phyloP scores from a whole-genome alignment of 2,329 filamentous ascomycete genomes.

The Fusarium hostae region DNA sequence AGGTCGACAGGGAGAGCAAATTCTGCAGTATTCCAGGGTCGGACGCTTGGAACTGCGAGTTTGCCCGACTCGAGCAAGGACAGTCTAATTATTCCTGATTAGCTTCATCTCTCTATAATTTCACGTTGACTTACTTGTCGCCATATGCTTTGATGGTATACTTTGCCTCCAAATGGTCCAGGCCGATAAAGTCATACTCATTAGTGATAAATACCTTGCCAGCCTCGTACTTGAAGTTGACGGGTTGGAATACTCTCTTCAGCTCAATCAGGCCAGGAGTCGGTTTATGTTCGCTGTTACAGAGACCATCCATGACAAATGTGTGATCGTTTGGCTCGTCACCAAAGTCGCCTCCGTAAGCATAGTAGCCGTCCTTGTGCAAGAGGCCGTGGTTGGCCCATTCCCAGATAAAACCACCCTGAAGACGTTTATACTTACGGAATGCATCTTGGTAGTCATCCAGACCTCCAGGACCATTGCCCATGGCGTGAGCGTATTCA shows the following conservation, averaged over 20 bases:
- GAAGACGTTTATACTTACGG: slow-evolving; percentile 4
- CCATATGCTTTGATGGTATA: background rate
- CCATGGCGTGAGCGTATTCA: slow-evolving; percentile 13
- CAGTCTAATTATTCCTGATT: accelerated
- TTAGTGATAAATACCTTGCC: background rate
- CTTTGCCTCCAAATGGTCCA: background rate
- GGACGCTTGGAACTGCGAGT: background rate
- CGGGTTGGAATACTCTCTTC: slow-evolving; percentile 12
- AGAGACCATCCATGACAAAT: slow-evolving; percentile 16
- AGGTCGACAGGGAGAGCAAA: background rate
- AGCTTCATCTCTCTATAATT: accelerated
- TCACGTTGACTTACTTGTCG: background rate
- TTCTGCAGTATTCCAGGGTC: background rate
- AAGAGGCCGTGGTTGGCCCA: slow-evolving; percentile 16
- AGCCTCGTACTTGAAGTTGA: background rate
- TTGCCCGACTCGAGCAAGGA: background rate
- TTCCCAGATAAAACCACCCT: slow-evolving; percentile 19
- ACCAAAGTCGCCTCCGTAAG: slow-evolving; percentile 17
- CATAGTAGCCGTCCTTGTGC: slow-evolving; percentile 14
- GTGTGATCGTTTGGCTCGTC: slow-evolving; percentile 10
- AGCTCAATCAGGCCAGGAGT: background rate
- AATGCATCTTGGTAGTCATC: slow-evolving; percentile 8
- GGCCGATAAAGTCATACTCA: slow-evolving; percentile 9
- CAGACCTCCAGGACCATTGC: background rate
- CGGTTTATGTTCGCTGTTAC: slow-evolving; percentile 11